These are phyloP conservation scores for Trametes meyenii DNA, from an alignment of 768 basidiomycete genomes.

Conservation along the genomic window DNA sequence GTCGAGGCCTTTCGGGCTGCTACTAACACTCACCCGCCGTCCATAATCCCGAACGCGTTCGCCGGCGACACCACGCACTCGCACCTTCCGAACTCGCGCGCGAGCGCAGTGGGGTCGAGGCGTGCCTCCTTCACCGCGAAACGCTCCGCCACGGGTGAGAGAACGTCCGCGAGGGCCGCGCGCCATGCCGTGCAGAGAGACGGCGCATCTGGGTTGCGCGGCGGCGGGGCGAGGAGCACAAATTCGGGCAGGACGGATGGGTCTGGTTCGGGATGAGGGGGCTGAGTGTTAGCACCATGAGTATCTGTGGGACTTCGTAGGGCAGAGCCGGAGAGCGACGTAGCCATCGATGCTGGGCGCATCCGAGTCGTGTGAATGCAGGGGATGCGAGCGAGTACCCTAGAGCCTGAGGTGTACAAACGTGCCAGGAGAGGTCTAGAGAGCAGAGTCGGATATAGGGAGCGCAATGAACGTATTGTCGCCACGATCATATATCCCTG, in stretches of 20 bases:
- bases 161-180: constrained; percentile 5
- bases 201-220: background rate
- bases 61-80: constrained; percentile 29
- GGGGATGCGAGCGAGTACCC: too few relatives aligned
- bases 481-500: too few relatives aligned
- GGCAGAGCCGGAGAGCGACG: too few relatives aligned
- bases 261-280: background rate
- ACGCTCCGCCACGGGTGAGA: constrained; percentile 4
- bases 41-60: constrained; percentile 30
- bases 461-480: too few relatives aligned
- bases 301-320: too few relatives aligned
- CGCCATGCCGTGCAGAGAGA: constrained; percentile 16
- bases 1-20: background rate
- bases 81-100: constrained; percentile 13
- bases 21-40: constrained; percentile 21
- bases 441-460: too few relatives aligned
- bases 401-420: too few relatives aligned
- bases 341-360: too few relatives aligned
- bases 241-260: constrained; percentile 10
- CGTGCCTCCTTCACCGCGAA: constrained; percentile 14
- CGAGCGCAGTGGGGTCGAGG: constrained; percentile 10
- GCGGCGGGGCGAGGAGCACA: constrained; percentile 13
- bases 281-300: too few relatives aligned
- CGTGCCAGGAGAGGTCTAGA: too few relatives aligned
- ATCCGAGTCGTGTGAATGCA: too few relatives aligned